These are phyloP conservation scores for Apiospora sp. DNA, from an alignment of 2,329 filamentous ascomycete species.

Conservation along the genomic window DNA sequence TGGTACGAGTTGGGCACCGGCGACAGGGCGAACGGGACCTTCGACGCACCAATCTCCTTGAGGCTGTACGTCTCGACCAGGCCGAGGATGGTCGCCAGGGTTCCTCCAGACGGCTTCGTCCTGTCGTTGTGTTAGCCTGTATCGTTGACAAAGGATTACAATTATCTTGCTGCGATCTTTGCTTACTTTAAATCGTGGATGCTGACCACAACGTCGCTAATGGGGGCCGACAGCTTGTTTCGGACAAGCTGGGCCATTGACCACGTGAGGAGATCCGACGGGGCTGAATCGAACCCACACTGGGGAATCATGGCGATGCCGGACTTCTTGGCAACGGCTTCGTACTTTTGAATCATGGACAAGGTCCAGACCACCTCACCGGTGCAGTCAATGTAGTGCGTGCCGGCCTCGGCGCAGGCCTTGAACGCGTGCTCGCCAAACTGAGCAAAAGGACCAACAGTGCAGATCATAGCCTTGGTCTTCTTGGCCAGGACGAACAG, in stretches of 20 bases:
- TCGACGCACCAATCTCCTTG: slow-evolving; percentile 54
- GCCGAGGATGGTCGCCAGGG: slow-evolving; percentile 71
- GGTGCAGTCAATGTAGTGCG: slow-evolving; percentile 70
- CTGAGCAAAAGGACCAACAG: slow-evolving; percentile 65
- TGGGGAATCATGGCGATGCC: slow-evolving; percentile 70
- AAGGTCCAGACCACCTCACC: slow-evolving; percentile 66
- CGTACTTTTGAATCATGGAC: slow-evolving; percentile 69
- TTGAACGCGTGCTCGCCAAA: slow-evolving; percentile 67
- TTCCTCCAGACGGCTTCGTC: slow-evolving; percentile 67
- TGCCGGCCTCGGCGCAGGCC: slow-evolving; percentile 68
- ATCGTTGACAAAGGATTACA: background rate
- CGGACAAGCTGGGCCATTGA: slow-evolving; percentile 59
- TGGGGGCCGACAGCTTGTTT: slow-evolving; percentile 56
- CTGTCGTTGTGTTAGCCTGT: slow-evolving; percentile 38
- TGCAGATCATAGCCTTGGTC: slow-evolving; percentile 63
- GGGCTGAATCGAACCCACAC: slow-evolving; percentile 68
- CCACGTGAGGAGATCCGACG: slow-evolving; percentile 66
- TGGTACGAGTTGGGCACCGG: slow-evolving; percentile 57
- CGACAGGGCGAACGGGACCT: slow-evolving; percentile 63
- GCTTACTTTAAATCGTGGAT: slow-evolving; percentile 51
- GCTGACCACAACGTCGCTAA: slow-evolving; percentile 62
- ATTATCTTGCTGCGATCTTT: background rate
- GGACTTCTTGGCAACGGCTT: slow-evolving; percentile 56
- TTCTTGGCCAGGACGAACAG: slow-evolving; percentile 61
- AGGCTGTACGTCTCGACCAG: slow-evolving; percentile 62